These are phyloP conservation scores for Fistulina hepatica DNA, from an alignment of 1,284 basidiomycete genomes.

Conservation along the genomic window DNA sequence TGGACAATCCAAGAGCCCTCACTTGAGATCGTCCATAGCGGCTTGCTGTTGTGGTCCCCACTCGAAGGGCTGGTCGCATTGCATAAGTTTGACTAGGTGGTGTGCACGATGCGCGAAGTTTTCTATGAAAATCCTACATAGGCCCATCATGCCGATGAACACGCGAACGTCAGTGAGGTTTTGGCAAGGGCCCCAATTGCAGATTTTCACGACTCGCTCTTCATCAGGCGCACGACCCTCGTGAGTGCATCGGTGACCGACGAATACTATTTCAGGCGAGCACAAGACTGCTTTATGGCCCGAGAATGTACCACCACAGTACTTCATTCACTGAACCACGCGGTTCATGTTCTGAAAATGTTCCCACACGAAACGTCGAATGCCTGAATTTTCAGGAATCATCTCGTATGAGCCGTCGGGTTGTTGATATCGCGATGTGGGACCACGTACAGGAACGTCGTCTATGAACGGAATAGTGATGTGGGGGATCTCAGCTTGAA, in stretches of 20 bases:
- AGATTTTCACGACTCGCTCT: slow-evolving; percentile 14
- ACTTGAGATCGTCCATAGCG: slow-evolving; percentile 18
- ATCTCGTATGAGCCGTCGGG: slow-evolving; percentile 12
- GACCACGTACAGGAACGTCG: slow-evolving; percentile 18
- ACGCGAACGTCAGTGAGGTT: slow-evolving; percentile 16
- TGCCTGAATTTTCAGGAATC: slow-evolving; percentile 13
- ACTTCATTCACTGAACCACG: slow-evolving; percentile 6
- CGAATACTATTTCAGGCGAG: slow-evolving; percentile 12
- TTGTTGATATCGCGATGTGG: slow-evolving; percentile 13
- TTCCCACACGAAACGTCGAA: slow-evolving; percentile 17
- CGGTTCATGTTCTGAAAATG: slow-evolving; percentile 14
- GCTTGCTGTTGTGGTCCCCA: slow-evolving; percentile 14
- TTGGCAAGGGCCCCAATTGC: slow-evolving; percentile 14
- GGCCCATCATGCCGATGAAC: slow-evolving; percentile 21
- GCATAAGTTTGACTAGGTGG: slow-evolving; percentile 17
- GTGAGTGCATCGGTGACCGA: slow-evolving; percentile 20
- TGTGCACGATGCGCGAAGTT: slow-evolving; percentile 12
- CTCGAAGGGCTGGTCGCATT: slow-evolving; percentile 15
- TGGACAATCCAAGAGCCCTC: slow-evolving; percentile 12
- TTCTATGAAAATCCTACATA: slow-evolving; percentile 19
- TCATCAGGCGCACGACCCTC: slow-evolving; percentile 18
- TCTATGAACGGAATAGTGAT: slow-evolving; percentile 19
- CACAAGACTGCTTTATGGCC: slow-evolving; percentile 19
- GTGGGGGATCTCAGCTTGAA: slow-evolving; percentile 19
- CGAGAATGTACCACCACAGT: slow-evolving; percentile 15